A percentile compares a stretch with the other conserved stretches of the same genome.
Conservation (phyloP, 2,329 filamentous ascomycete genomes). For the Atkinsonella hypoxylon region DNA sequence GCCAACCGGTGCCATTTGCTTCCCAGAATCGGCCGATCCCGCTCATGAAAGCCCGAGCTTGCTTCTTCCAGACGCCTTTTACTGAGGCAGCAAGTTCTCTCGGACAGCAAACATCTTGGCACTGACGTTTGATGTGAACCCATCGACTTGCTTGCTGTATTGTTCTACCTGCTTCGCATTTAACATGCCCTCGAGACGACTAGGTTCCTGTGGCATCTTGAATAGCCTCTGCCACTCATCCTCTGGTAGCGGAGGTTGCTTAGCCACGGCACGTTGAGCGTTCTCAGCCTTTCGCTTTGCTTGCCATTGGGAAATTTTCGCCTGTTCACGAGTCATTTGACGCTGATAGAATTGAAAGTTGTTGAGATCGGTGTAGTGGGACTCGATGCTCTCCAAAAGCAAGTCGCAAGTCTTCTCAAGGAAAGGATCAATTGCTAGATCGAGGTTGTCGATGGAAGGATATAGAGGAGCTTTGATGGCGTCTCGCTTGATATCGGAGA, state of each 20-base stretch:
- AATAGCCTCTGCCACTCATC: conserved; percentile 98
- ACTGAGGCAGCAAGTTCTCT: conserved; percentile 51
- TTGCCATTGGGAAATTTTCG: conserved; percentile 96
- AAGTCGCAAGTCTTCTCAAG: conserved; percentile 97
- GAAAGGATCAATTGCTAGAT: conserved; percentile 92
- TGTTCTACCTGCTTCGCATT: conserved; percentile 95
- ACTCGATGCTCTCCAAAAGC: conserved; percentile 91
- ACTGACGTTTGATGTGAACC: conserved; percentile 81
- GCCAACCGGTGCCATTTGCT: conserved; percentile 20
- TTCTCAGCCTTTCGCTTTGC: conserved; percentile 96
- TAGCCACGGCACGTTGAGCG: conserved; percentile 67
- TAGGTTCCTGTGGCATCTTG: conserved; percentile 94
- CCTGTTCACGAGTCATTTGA: conserved; percentile 83
- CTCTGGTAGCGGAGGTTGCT: conserved; percentile 81
- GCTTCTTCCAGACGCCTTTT: conserved; percentile 8
- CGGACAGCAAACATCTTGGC: conserved; percentile 98
- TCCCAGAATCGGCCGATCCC: conserved; percentile 9
- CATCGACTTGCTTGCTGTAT: conserved; percentile 94
- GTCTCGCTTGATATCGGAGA: conserved; percentile 63
- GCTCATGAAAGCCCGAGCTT: conserved; percentile 4
- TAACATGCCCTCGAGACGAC: conserved; percentile 82
- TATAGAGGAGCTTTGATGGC: conserved; percentile 54
- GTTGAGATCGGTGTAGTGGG: conserved; percentile 96
- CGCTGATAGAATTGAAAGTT: conserved; percentile 97
- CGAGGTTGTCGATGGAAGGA: conserved; percentile 80